Base-by-base conservation (phyloP, 176 grass and related monocot species). In the Cenchrus americanus region DNA sequence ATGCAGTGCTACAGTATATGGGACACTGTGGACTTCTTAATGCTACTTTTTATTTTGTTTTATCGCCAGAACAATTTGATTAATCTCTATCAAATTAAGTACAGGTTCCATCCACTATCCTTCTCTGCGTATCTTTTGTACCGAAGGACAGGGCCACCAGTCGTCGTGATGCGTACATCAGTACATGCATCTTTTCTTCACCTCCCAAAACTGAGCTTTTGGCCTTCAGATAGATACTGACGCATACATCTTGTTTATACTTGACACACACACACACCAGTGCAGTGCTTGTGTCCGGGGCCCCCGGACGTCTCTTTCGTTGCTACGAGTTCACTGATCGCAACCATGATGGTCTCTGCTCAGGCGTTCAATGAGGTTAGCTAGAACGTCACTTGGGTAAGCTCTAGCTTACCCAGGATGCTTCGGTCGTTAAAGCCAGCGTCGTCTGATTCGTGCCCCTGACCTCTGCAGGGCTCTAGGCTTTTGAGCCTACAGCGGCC, bases 361-460 rank as follows among this genome's bases (percentile, higher is more conserved):
- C 14, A 69, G 48, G 62, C 10, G 51, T 58, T 46, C 67, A 67
- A 69, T 40, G 69, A 10, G 30, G 80, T 86, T 78, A 74, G 74
- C n/a, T 86, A 27, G 65, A 75, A 86, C 50, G 80, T 90, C 72
- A 66, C 26, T 52, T 7, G 7, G 65, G 49, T 65, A 41, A 61
- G 42, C 14, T 47, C 53, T 66, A 78, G 66, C 78, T 73, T 86
- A 44, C 24, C 40, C 3, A 73, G 48, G 48, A 71, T 66, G 51
- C 66, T 79, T 73, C 14, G 48, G 53, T 21, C 55, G 57, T 43
- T 60, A 73, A 82, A 82, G 40, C 32, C 65, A 15, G 57, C 27
- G 5, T 78, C 46, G 43, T 44, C 47, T 82, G 73, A 82, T 66
- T 72, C 7, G 57, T 71, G 19, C 46, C 40, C 34, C 64, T 76